Evolutionary conservation across 2,329 filamentous ascomycete species (phyloP).

Genomic region (Botryotinia calthae): DNA sequence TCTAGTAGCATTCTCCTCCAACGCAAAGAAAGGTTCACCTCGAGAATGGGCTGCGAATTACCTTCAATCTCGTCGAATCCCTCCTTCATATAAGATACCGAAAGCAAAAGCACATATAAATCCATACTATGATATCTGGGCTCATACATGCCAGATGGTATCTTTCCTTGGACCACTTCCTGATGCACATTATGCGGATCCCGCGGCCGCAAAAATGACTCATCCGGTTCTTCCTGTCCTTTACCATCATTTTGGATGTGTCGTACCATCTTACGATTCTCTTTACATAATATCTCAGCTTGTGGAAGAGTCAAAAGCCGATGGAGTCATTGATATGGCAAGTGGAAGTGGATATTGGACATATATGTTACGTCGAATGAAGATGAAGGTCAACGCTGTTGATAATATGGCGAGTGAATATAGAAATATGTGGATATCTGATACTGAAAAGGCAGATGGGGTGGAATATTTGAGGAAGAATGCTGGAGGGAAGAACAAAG

Average conservation of each 20-base stretch:
- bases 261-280: constrained; percentile 64
- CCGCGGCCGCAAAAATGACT: constrained; percentile 52
- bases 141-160: constrained; percentile 57
- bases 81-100: constrained; percentile 47
- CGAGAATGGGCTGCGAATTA: constrained; percentile 55
- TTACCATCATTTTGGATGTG: constrained; percentile 78
- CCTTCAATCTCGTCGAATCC: constrained; percentile 51
- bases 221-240: constrained; percentile 71
- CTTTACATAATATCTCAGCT: constrained; percentile 59
- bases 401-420: constrained; percentile 68
- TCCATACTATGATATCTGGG: constrained; percentile 67
- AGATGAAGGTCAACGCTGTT: constrained; percentile 55
- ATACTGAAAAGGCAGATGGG: constrained; percentile 63
- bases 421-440: constrained; percentile 65
- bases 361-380: constrained; percentile 63
- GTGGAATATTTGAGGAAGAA: constrained; percentile 54
- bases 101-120: constrained; percentile 53
- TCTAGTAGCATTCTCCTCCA: constrained; percentile 60
- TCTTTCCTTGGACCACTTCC: constrained; percentile 64
- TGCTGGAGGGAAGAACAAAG: constrained; percentile 50
- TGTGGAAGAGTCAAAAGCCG: constrained; percentile 38
- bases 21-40: constrained; percentile 63
- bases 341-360: constrained; percentile 76
- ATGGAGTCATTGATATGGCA: constrained; percentile 63
- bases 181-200: constrained; percentile 43